Base-by-base conservation (phyloP, 202 grass and related monocot genomes). In the Miscanthus sacchariflorus region DNA sequence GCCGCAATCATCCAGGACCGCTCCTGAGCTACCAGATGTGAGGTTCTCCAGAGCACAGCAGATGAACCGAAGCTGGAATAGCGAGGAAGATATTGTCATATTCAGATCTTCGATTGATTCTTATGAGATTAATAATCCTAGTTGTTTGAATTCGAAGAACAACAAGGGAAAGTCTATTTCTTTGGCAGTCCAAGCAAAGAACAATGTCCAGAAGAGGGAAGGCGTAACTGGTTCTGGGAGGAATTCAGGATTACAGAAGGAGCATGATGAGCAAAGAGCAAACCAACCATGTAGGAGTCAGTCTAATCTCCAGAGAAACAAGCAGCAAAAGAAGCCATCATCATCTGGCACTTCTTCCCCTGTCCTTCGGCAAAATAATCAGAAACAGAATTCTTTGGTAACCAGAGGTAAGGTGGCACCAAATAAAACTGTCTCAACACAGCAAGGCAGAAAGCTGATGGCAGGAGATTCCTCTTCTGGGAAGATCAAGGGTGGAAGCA, bases 161-260 rank as follows among this genome's bases (percentile, higher is more conserved):
- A 93, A 88, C 68, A 95, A 98, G 85, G 90, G 92, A 12, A 95
- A 94, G 58, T 94, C 90, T 43, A 79, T 95, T 84, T 95, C 89
- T 84, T 82, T 98, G 65, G 93, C 92, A 27, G 79, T 95, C 42
- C 92, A 95, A 72, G 96, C 92, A 79, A 95, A 95, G 88, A 91
- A 95, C 12, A 95, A 93, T 80, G 93, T 98, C 71, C 93, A 95
- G 77, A 95, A 91, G 87, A 93, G 92, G 63, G 96, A 95, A 91
- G 81, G 93, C 21, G 77, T 87, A 70, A 86, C 56, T 84, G 72
- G 90, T 82, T 86, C 89, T 69, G 80, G 77, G 45, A 93, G 80
- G 39, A 95, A 88, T 70, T 84, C 82, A 83, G 24, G 89, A 78
- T 18, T 39, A 28, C 93, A 91, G 70, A 95, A 97, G 68, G 89